These are phyloP conservation scores for Acephala macrosclerotiorum DNA, from an alignment of 2,329 filamentous ascomycete genomes.

Conservation along the genomic window DNA sequence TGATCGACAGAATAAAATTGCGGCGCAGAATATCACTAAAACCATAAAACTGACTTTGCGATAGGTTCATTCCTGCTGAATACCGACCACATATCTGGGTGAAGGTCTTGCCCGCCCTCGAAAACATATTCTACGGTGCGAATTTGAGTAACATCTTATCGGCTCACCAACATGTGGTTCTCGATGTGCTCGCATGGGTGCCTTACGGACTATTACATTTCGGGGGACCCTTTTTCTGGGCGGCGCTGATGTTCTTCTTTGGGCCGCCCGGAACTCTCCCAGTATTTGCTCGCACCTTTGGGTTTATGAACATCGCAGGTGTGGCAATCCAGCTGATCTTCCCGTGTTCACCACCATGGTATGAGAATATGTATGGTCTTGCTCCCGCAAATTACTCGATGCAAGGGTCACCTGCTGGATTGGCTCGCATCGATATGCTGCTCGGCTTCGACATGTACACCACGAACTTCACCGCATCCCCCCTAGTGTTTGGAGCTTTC, in stretches of 20 bases:
- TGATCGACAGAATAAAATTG: slow-evolving; percentile 23
- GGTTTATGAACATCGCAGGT: slow-evolving; percentile 89
- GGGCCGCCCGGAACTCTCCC: slow-evolving; percentile 85
- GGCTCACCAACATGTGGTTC: slow-evolving; percentile 81
- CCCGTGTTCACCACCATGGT: slow-evolving; percentile 96
- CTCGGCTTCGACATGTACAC: slow-evolving; percentile 93
- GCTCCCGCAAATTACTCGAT: slow-evolving; percentile 94
- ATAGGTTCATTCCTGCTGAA: slow-evolving; percentile 85
- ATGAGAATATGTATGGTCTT: slow-evolving; percentile 90
- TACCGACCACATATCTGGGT: slow-evolving; percentile 96
- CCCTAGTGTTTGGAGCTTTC: slow-evolving; percentile 93
- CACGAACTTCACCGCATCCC: slow-evolving; percentile 87
- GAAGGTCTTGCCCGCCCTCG: slow-evolving; percentile 88
- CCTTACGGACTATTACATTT: slow-evolving; percentile 94
- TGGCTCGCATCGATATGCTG: slow-evolving; percentile 88
- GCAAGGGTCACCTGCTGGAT: slow-evolving; percentile 85
- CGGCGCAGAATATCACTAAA: slow-evolving; percentile 11
- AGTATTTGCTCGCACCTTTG: slow-evolving; percentile 85
- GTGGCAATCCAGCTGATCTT: slow-evolving; percentile 90
- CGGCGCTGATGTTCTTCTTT: slow-evolving; percentile 84
- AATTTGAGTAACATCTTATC: slow-evolving; percentile 96
- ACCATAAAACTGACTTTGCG: slow-evolving; percentile 26
- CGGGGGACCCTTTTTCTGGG: slow-evolving; percentile 81
- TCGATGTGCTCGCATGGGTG: slow-evolving; percentile 91
- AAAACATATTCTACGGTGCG: slow-evolving; percentile 95